Percentiles rank a stretch among this genome's conserved stretches.
These are phyloP conservation scores for Microstegium vimineum DNA, from an alignment of 176 grass and related monocot genomes.

Conservation along the genomic window DNA sequence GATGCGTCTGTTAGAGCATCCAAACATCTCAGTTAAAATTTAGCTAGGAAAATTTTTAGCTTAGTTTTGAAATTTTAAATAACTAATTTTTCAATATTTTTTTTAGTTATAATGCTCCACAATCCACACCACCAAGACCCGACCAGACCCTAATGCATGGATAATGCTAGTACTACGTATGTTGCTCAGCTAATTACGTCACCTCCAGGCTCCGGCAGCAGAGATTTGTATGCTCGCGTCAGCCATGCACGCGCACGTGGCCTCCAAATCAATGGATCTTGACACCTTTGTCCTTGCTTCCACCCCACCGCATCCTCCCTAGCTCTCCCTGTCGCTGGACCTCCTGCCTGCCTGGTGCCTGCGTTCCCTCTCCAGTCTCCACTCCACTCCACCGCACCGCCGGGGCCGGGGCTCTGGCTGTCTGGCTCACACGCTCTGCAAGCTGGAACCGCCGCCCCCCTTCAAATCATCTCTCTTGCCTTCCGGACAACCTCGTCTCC, in stretches of 20 bases:
- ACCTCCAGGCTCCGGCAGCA: not conserved
- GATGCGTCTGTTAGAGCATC: too few relatives aligned
- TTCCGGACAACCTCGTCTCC: slow-evolving; percentile 50
- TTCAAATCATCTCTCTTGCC: slow-evolving; percentile 58
- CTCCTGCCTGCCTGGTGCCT: too few relatives aligned
- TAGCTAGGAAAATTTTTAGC: too few relatives aligned
- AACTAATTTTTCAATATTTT: too few relatives aligned
- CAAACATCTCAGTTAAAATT: too few relatives aligned
- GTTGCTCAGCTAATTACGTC: not conserved
- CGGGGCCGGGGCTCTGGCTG: not conserved
- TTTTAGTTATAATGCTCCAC: too few relatives aligned
- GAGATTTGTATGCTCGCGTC: not conserved
- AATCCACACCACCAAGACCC: too few relatives aligned
- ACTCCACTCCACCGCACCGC: not conserved
- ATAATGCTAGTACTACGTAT: too few relatives aligned
- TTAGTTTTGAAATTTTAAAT: too few relatives aligned
- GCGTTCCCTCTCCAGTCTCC: too few relatives aligned
- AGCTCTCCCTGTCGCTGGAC: too few relatives aligned
- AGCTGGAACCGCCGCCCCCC: not conserved
- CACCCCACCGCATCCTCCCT: slow-evolving; percentile 32
- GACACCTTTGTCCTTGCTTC: slow-evolving; percentile 28
- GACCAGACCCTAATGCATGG: too few relatives aligned
- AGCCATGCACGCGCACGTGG: not conserved
- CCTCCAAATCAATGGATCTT: not conserved
- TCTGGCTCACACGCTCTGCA: not conserved